Evolutionary conservation across 2,329 filamentous ascomycete genomes (phyloP).

Genomic region (Nigrograna mackinnonii): DNA sequence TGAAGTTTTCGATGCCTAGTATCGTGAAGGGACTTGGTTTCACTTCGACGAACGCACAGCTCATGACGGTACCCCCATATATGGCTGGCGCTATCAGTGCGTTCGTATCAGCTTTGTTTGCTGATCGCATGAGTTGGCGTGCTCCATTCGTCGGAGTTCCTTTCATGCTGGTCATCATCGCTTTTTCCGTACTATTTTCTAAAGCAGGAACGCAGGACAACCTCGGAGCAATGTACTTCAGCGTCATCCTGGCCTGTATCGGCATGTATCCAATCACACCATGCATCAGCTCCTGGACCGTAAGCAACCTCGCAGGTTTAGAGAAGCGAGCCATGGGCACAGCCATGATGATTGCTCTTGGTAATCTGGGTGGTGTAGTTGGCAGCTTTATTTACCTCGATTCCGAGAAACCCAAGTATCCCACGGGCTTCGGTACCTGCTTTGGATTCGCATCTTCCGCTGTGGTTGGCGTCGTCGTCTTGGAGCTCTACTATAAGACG

Average conservation of each 20-base stretch:
- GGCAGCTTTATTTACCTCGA: not conserved
- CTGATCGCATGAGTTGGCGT: slow-evolving; percentile 12
- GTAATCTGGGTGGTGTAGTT: not conserved
- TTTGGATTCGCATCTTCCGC: not conserved
- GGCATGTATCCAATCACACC: not conserved
- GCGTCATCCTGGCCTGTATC: not conserved
- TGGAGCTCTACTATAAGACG: not conserved
- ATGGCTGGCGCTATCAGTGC: not conserved
- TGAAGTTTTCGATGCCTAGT: slow-evolving; percentile 65
- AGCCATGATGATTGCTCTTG: not conserved
- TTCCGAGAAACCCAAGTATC: not conserved
- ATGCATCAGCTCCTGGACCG: not conserved
- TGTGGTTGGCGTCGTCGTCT: not conserved
- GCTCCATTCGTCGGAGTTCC: slow-evolving; percentile 15
- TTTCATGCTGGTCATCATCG: slow-evolving; percentile 10
- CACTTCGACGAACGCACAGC: slow-evolving; percentile 54
- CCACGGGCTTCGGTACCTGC: not conserved
- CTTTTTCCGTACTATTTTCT: slow-evolving; percentile 15
- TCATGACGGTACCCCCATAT: not conserved
- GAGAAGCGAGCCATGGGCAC: not conserved
- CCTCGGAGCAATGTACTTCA: not conserved
- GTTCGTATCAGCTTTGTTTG: slow-evolving; percentile 1
- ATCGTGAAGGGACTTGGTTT: slow-evolving; percentile 64
- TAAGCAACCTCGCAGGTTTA: not conserved
- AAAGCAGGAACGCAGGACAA: slow-evolving; percentile 4